A percentile compares a stretch with the other conserved stretches of the same genome.
phyloP scores from a whole-genome alignment of 768 basidiomycete genomes.

The Tricholoma saponaceum region DNA sequence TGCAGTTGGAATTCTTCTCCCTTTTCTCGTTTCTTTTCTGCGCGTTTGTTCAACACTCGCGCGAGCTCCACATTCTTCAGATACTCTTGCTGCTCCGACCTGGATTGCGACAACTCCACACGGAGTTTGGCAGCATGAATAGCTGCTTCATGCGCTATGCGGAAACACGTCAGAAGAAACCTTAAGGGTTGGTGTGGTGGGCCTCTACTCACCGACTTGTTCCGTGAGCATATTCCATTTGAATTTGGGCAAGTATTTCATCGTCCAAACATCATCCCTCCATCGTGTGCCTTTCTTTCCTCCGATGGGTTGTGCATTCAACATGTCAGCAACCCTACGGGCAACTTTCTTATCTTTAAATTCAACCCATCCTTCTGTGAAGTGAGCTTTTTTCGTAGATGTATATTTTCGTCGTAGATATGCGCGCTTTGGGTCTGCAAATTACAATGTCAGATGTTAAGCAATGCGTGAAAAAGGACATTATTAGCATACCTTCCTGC shows the following conservation, averaged over 20 bases:
- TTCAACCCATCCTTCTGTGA: slow-evolving; percentile 97
- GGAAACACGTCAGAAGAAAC: not conserved
- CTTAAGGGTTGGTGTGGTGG: not conserved
- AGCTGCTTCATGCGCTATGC: slow-evolving; percentile 86
- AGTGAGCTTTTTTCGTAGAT: slow-evolving; percentile 81
- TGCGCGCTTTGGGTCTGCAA: slow-evolving; percentile 77
- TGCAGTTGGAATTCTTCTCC: slow-evolving; percentile 48
- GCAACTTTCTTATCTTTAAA: slow-evolving; percentile 94
- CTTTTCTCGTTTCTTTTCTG: slow-evolving; percentile 56
- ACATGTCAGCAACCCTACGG: slow-evolving; percentile 85
- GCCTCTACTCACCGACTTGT: slow-evolving; percentile 78
- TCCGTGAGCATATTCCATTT: slow-evolving; percentile 99
- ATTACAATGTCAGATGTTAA: not conserved
- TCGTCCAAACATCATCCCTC: slow-evolving; percentile 98
- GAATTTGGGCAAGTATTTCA: slow-evolving; percentile 97
- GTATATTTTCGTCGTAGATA: slow-evolving; percentile 81
- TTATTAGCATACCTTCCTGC: slow-evolving; percentile 66
- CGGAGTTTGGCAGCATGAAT: slow-evolving; percentile 86
- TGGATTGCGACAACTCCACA: slow-evolving; percentile 84
- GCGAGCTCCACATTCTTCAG: slow-evolving; percentile 93
- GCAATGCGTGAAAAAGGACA: not conserved
- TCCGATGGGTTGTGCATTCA: slow-evolving; percentile 94
- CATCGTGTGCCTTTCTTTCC: slow-evolving; percentile 88
- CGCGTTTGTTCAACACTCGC: slow-evolving; percentile 78
- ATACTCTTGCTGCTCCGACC: slow-evolving; percentile 87